These are phyloP conservation scores for Polyporus arcularius DNA, from an alignment of 768 basidiomycete species.

Conservation along the genomic window DNA sequence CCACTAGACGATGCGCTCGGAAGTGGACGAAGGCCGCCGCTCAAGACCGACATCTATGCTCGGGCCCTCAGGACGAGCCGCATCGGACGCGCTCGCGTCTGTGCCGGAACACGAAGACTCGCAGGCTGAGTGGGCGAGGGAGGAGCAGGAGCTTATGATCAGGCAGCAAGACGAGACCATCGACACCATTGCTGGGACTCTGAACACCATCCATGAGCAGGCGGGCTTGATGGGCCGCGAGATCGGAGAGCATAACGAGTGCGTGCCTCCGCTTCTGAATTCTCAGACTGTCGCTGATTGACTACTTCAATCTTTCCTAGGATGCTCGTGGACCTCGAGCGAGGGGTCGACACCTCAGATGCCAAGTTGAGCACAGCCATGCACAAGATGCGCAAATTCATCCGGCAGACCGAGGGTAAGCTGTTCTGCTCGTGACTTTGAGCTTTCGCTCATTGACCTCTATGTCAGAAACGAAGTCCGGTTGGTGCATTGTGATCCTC, in stretches of 20 bases:
- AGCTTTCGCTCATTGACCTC: neutral
- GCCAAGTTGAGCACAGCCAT: constrained; percentile 67
- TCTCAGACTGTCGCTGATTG: neutral
- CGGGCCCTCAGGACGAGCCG: constrained; percentile 9
- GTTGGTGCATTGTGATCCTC: constrained; percentile 87
- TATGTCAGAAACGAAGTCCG: constrained; percentile 73
- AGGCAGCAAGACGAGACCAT: constrained; percentile 89
- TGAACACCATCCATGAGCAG: constrained; percentile 84
- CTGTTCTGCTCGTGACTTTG: neutral
- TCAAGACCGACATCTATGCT: constrained; percentile 27
- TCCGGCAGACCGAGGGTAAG: constrained; percentile 80
- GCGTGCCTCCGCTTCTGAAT: constrained; percentile 28
- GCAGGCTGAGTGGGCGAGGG: constrained; percentile 77
- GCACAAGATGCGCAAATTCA: constrained; percentile 75
- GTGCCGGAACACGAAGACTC: constrained; percentile 48
- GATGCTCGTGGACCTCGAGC: constrained; percentile 83
- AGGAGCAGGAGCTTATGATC: constrained; percentile 92
- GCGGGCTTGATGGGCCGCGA: constrained; percentile 95
- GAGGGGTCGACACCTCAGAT: constrained; percentile 72
- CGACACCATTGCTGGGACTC: constrained; percentile 82
- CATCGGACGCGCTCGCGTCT: neutral
- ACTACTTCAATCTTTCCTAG: constrained; percentile 39
- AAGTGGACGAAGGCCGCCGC: constrained; percentile 41
- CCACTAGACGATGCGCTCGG: constrained; percentile 74
- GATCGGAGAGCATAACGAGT: constrained; percentile 92